These are phyloP conservation scores for Hypoxylon trugodes DNA, from an alignment of 495 filamentous ascomycete genomes.

Conservation along the genomic window DNA sequence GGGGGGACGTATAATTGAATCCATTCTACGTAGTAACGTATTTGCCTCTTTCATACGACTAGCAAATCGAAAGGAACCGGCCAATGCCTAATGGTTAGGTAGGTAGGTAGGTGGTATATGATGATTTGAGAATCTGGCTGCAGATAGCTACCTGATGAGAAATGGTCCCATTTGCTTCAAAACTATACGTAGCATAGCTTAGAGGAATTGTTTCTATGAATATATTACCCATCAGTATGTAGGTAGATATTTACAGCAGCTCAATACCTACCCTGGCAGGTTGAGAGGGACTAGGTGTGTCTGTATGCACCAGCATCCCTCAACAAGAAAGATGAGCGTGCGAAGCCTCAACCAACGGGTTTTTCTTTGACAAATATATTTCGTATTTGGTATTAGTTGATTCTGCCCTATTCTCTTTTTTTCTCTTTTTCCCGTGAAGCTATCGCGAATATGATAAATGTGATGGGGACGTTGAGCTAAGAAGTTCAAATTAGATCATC, in stretches of 20 bases:
- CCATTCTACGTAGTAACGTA: not conserved
- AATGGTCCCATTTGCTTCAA: conserved; percentile 2
- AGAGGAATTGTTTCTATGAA: not conserved
- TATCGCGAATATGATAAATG: not conserved
- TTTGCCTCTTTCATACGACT: conserved; percentile 3
- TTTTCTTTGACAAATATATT: too few species aligned
- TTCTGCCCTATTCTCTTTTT: not conserved
- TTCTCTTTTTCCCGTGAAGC: conserved; percentile 1
- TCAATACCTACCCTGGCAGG: conserved; percentile 25
- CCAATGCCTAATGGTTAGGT: too few species aligned
- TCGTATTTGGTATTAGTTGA: not conserved
- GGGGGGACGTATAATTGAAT: not conserved
- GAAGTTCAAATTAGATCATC: not conserved
- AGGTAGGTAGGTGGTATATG: too few species aligned
- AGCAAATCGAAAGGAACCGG: conserved; percentile 8
- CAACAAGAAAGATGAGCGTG: conserved; percentile 6
- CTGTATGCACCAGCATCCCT: not conserved
- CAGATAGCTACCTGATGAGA: conserved; percentile 12
- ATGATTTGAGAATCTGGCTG: conserved; percentile 20
- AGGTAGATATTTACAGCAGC: conserved; percentile 16
- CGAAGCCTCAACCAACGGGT: conserved; percentile 10
- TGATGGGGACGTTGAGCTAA: not conserved
- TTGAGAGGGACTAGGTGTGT: conserved; percentile 21
- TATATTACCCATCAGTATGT: conserved; percentile 1
- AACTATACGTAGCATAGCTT: not conserved